Evolutionary conservation across 129 eudicot genomes (phyloP), one percentile per base, ranked within the genome.

Genomic region (Artemisia annua): DNA sequence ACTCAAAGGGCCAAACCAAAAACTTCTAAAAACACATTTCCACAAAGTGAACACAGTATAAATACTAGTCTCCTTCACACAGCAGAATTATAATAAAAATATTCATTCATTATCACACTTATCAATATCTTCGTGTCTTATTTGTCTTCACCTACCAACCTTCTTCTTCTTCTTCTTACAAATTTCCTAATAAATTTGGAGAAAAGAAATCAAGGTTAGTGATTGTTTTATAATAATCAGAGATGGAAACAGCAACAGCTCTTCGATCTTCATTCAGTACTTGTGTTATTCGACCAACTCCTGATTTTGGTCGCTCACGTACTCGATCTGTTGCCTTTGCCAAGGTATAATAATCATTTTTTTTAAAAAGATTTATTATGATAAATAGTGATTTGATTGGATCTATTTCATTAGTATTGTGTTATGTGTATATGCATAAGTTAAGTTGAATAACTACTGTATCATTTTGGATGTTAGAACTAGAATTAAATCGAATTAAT

Each of bases 181-280:
- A 63, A 20, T 44, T n/a, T 61, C 5, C 57, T 18, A 30, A 3
- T 30, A 30, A 30, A 30, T 30, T 30, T 30, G 35, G 35, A 4
- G 8, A 39, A 39, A 7, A 30, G 7, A 20, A 0, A 39, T n/a
- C n/a, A n/a, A n/a, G n/a, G n/a, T n/a, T n/a, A n/a, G n/a, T n/a
- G n/a, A n/a, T n/a, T n/a, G n/a, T n/a, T n/a, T n/a, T n/a, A 39
- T 46, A 7, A 68, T 52, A 28, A 72, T 75, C 75, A 66, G 48
- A 72, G 66, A 91, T 91, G 97, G 95, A 84, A 80, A 66, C 95
- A 56, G 86, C 87, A 0, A 79, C 87, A 72, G 81, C 77, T 77
- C 79, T 91, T 59, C 88, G 91, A 48, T 80, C 97, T 50, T 82
- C 85, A 66, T 73, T 82, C 51, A 67, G 75, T 71, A 56, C 74